Percentiles rank a stretch among this genome's conserved stretches.
Conservation (phyloP, 345 rosid genomes). For the Ceriops tagal region DNA sequence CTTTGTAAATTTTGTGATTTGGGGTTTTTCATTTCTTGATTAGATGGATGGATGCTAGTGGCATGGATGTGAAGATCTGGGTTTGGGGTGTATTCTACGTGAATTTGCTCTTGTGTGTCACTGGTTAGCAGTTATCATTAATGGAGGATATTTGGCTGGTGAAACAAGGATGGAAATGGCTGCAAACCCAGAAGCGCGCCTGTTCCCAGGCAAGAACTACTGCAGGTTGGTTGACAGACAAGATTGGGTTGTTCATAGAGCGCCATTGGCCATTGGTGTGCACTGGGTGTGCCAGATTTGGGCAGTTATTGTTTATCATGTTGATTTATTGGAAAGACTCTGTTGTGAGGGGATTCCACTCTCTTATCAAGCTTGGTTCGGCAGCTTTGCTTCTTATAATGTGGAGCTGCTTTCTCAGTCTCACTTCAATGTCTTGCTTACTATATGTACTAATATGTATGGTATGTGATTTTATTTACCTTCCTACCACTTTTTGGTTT, state of each 20-base stretch:
- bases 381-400: conserved; percentile 83
- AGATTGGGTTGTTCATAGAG: conserved; percentile 53
- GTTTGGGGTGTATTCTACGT: no score
- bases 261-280: conserved; percentile 91
- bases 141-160: conserved; percentile 92
- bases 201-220: conserved; percentile 43
- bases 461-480: conserved; percentile 47
- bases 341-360: conserved; percentile 58
- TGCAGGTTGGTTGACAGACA: conserved; percentile 42
- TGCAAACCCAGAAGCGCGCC: conserved; percentile 61
- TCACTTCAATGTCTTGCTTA: conserved; percentile 87
- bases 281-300: conserved; percentile 50
- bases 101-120: no score
- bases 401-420: conserved; percentile 98
- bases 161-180: conserved; percentile 87
- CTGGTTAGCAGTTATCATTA: no score
- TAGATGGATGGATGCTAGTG: no score
- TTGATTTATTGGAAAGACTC: conserved; percentile 75
- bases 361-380: conserved; percentile 66
- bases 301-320: conserved; percentile 35
- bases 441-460: conserved; percentile 72
- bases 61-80: no score
- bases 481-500: not conserved
- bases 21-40: no score
- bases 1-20: no score